These are phyloP conservation scores for Penicillium samsonianum DNA, from an alignment of 495 filamentous ascomycete genomes.

Conservation along the genomic window DNA sequence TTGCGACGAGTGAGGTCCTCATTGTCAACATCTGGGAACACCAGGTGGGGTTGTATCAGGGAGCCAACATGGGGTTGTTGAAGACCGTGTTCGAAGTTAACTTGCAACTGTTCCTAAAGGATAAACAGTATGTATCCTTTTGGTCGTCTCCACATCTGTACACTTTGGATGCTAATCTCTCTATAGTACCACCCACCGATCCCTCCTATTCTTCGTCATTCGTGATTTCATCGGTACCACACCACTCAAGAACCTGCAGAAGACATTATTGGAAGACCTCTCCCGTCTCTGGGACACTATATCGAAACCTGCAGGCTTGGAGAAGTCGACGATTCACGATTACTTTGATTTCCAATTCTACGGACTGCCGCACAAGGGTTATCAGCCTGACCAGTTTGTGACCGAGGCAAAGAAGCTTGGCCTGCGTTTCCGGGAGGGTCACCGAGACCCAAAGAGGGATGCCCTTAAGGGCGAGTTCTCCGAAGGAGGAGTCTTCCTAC, in stretches of 20 bases:
- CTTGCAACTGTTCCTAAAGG: slow-evolving; percentile 91
- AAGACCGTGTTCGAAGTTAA: slow-evolving; percentile 99
- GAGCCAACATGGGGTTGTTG: slow-evolving; percentile 95
- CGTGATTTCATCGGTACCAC: slow-evolving; percentile 93
- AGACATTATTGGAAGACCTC: slow-evolving; percentile 87
- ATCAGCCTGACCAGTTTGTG: slow-evolving; percentile 91
- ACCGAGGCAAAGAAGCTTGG: slow-evolving; percentile 77
- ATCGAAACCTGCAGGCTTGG: slow-evolving; percentile 84
- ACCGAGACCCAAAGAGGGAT: slow-evolving; percentile 60
- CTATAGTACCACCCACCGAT: slow-evolving; percentile 78
- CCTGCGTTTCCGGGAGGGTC: slow-evolving; percentile 77
- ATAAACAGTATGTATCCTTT: slow-evolving; percentile 68
- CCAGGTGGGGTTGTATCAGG: slow-evolving; percentile 96
- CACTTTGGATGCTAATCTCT: slow-evolving; percentile 20
- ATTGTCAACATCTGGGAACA: slow-evolving; percentile 99
- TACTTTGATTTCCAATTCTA: slow-evolving; percentile 99
- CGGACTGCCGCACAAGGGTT: slow-evolving; percentile 91
- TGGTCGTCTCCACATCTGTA: background rate
- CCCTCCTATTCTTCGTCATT: slow-evolving; percentile 97
- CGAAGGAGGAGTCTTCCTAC: slow-evolving; percentile 78
- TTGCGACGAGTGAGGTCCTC: slow-evolving; percentile 96
- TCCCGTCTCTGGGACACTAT: slow-evolving; percentile 88
- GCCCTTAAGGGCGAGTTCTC: slow-evolving; percentile 64
- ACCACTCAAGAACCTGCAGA: slow-evolving; percentile 81
- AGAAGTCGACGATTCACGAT: slow-evolving; percentile 86